Evolutionary conservation across 2,329 filamentous ascomycete genomes (phyloP), one percentile per base, ranked within the genome.

Genomic region (Xylaria polymorpha): DNA sequence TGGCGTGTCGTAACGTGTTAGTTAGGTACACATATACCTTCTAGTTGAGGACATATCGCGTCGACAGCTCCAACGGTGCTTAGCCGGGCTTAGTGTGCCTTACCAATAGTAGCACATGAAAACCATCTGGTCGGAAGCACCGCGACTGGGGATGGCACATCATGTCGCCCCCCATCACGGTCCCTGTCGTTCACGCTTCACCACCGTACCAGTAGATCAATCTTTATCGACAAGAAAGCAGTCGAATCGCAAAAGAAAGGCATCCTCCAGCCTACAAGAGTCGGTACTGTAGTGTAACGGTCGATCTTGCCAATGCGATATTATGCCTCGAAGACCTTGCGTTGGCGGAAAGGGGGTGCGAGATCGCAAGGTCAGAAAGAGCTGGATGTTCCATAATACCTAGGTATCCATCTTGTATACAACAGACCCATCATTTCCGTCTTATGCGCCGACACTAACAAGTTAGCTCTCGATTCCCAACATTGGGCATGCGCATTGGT

Each of bases 351-450:
- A 18, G 14, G 25, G 41, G 2, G 18, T 25, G 55, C 20, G 22
- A 53, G 44, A 58, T 41, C 15, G 18, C 12, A 58, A 43, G 29
- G 25, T 22, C 22, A 20, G 41, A 62, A 53, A 41, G 10, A 25
- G 29, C 44, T 59, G 59, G 55, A 55, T 46, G 5, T 50, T 22
- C 20, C 7, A 53, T 32, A 4, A 55, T 41, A 14, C 15, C 43
- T 41, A 56, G 4, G 55, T 35, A 14, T 10, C 43, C 41, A 56
- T 44, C 9, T 55, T 20, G 55, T 25, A 50, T 60, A 37, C 20
- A 48, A 29, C n/a, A 44, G 41, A 44, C 50, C 48, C 51, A 53
- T 56, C 53, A 37, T 62, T 69, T 63, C 63, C 59, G 53, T 55
- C 51, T 62, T 55, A 37, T 57, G 63, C 29, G 14, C 53, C 57